These are phyloP conservation scores for Chlamydomonas incerta DNA, from an alignment of 139 green algal genomes.

Conservation along the genomic window DNA sequence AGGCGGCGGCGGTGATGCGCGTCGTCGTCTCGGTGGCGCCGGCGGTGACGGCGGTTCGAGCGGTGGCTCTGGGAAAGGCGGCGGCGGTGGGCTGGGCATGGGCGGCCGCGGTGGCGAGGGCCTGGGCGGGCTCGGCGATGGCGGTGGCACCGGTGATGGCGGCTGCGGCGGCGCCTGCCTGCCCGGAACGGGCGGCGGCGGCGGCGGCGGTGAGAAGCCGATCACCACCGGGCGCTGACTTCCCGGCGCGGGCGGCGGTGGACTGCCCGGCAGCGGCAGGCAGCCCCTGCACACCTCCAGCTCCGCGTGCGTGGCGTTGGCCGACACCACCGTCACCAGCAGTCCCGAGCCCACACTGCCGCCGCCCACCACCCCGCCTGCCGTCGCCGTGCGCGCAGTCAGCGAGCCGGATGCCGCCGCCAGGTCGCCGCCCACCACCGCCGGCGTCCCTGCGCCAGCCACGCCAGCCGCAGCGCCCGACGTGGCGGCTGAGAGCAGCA, in stretches of 20 bases:
- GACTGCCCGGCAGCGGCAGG: neutral
- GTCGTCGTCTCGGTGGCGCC: too few relatives aligned
- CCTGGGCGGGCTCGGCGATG: neutral
- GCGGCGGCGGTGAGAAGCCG: conserved; percentile 5
- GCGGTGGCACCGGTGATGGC: neutral
- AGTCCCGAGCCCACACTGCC: neutral
- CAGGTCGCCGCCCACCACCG: neutral
- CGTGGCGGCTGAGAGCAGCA: too few relatives aligned
- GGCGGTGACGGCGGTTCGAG: too few relatives aligned
- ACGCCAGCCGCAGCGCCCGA: too few relatives aligned
- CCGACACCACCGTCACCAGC: neutral
- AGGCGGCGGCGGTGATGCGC: too few relatives aligned
- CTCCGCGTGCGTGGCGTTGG: neutral
- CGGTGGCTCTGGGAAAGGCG: neutral
- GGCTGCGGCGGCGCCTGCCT: neutral
- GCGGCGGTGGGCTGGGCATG: neutral
- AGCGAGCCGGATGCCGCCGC: neutral
- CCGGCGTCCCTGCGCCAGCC: too few relatives aligned
- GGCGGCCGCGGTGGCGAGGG: neutral
- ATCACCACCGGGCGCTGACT: neutral
- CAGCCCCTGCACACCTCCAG: conserved; percentile 10
- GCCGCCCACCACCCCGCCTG: neutral
- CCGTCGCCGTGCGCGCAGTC: too few relatives aligned
- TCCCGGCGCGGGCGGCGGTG: neutral
- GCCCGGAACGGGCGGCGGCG: neutral